Evolutionary conservation across 2,329 filamentous ascomycete species (phyloP).

Genomic region (Aureobasidium subglaciale): DNA sequence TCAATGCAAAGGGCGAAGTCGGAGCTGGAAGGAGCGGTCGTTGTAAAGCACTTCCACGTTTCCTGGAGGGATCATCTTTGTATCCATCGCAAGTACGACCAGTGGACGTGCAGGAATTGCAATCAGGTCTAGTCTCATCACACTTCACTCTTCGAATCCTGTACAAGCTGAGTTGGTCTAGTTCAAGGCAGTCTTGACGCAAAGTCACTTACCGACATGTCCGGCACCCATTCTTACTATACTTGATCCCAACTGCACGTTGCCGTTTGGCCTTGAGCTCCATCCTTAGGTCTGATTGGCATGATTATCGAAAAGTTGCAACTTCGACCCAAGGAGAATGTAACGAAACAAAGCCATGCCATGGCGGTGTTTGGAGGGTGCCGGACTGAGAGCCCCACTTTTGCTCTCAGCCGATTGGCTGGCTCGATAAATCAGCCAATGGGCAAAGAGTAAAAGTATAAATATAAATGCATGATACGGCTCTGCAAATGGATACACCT

Average conservation of each 20-base stretch:
- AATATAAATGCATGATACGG: not conserved
- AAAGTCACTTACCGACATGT: not conserved
- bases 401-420: not conserved
- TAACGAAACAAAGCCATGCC: too few relatives aligned
- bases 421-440: not conserved
- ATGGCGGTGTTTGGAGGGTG: not conserved
- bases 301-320: not conserved
- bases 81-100: conserved; percentile 2
- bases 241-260: not conserved
- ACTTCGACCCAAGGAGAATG: too few relatives aligned
- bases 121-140: not conserved
- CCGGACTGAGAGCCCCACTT: not conserved
- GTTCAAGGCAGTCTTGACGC: not conserved
- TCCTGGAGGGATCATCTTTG: too few relatives aligned
- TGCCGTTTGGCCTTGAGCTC: not conserved
- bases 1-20: too few relatives aligned
- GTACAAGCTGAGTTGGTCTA: not conserved
- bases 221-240: not conserved
- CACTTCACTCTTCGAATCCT: not conserved
- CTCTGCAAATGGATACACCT: too few relatives aligned
- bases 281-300: not conserved
- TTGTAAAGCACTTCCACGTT: not conserved
- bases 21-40: not conserved
- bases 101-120: not conserved
- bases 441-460: not conserved